Evolutionary conservation across 768 basidiomycete species (phyloP).

Genomic region (Rhodotorula taiwanensis): DNA sequence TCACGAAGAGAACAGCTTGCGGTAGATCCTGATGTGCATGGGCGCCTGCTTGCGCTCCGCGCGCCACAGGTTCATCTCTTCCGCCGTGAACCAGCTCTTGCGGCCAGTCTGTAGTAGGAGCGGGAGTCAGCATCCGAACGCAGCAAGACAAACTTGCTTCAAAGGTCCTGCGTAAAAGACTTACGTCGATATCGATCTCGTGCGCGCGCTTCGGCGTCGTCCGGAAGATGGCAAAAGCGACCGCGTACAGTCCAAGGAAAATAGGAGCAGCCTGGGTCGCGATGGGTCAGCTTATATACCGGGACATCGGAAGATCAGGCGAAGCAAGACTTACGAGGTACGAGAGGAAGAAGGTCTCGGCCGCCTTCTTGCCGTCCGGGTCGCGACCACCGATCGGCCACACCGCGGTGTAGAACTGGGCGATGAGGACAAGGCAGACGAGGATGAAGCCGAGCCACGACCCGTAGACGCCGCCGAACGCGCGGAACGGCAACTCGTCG

Average conservation of each 20-base stretch:
- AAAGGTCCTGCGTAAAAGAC: too few species aligned
- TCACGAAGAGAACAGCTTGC: constrained; percentile 33
- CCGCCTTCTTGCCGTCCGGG: constrained; percentile 33
- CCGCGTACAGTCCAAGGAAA: constrained; percentile 36
- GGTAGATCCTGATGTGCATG: constrained; percentile 17
- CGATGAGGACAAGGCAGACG: constrained; percentile 37
- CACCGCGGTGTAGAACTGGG: neutral
- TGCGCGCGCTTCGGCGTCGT: constrained; percentile 25
- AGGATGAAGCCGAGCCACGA: constrained; percentile 31
- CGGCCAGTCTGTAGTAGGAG: constrained; percentile 34
- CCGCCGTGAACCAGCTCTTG: constrained; percentile 36
- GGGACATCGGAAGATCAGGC: too few species aligned
- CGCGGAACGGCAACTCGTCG: constrained; percentile 38
- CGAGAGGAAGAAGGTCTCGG: constrained; percentile 32
- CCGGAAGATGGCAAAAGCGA: constrained; percentile 36
- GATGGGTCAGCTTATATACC: too few species aligned
- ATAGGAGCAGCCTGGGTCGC: constrained; percentile 18
- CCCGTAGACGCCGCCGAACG: constrained; percentile 37
- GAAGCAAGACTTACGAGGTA: constrained; percentile 20
- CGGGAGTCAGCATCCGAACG: neutral
- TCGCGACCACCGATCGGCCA: neutral
- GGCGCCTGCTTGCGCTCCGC: constrained; percentile 32
- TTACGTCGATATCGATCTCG: constrained; percentile 39
- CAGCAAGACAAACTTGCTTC: neutral
- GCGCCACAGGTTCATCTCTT: constrained; percentile 36